Base-by-base conservation (phyloP, 768 basidiomycete genomes). In the Naganishia kalamii region DNA sequence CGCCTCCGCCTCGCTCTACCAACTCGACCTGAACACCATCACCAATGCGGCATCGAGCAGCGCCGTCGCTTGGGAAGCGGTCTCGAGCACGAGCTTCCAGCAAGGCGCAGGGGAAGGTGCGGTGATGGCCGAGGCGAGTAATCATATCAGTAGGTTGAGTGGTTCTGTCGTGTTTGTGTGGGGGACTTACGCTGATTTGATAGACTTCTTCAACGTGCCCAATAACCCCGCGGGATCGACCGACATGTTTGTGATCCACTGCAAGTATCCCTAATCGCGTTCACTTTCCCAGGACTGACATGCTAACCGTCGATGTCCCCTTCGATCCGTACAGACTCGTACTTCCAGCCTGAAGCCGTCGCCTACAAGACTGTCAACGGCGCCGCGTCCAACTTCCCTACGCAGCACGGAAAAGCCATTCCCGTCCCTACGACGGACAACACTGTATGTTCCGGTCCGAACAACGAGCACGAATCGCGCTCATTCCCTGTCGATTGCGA, bases 201-300 rank as follows among this genome's bases (percentile, higher is more conserved):
- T n/a, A 75, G 85, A 87, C 75, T 92, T 90, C 83, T 80, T 92
- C 25, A 81, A 88, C 66, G 85, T 88, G 1, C 87, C 89, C 10
- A 82, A 81, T 25, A 81, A 83, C 7, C 64, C 84, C n/a, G 83
- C 87, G 21, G 90, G 90, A 12, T 84, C 82, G 43, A 87, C 85
- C 2, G 80, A 85, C 60, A 87, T 92, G 64, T 93, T 89, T 69
- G 89, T 92, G 29, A 88, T 93, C 66, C 91, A 93, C 77, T 93
- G 89, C 88, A 71, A 70, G 87, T 80, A 17, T 4, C 5, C 23
- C 4, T 1, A 7, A 13, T 32, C 4, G 21, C 49, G 43, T 27
- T 3, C 44, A 35, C 32, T 13, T 19, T 54, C 44, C 37, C 13
- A 2, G 29, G 54, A 11, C 6, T 43, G 44, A 23, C 64, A 65